These are phyloP conservation scores for Trametes punicea DNA, from an alignment of 768 basidiomycete genomes.

Conservation along the genomic window DNA sequence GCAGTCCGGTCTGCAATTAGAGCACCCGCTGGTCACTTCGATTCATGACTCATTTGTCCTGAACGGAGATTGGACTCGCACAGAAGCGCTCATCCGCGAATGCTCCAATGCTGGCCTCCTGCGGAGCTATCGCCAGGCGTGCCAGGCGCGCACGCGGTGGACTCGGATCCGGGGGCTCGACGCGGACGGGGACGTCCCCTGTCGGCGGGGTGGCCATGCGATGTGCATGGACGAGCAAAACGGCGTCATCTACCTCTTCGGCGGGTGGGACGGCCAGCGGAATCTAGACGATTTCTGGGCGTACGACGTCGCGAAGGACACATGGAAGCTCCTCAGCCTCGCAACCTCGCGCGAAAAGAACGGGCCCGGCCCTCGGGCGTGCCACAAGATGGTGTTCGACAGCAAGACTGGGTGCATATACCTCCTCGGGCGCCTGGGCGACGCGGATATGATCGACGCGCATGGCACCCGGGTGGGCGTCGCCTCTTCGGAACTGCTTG, in stretches of 20 bases:
- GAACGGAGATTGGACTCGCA: conserved; percentile 56
- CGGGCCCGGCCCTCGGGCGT: conserved; percentile 69
- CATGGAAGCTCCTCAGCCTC: conserved; percentile 60
- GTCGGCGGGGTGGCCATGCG: conserved; percentile 71
- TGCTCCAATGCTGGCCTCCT: conserved; percentile 60
- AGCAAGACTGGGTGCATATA: conserved; percentile 67
- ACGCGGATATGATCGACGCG: conserved; percentile 39
- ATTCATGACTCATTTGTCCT: conserved; percentile 65
- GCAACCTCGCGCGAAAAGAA: conserved; percentile 53
- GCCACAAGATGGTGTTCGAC: conserved; percentile 83
- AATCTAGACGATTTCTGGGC: conserved; percentile 80
- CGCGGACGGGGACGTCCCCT: conserved; percentile 62
- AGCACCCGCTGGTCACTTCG: conserved; percentile 67
- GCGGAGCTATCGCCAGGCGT: conserved; percentile 51
- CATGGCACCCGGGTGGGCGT: not conserved
- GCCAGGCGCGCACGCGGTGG: conserved; percentile 63
- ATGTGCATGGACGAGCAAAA: conserved; percentile 73
- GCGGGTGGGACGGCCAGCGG: conserved; percentile 74
- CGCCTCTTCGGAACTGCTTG: not conserved
- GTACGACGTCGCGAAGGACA: conserved; percentile 55
- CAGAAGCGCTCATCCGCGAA: conserved; percentile 50
- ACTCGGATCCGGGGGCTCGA: conserved; percentile 55
- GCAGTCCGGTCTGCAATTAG: conserved; percentile 53
- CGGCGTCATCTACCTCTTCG: conserved; percentile 68
- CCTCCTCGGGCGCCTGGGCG: conserved; percentile 64